phyloP scores from a whole-genome alignment of 2,329 filamentous ascomycete genomes.

The Acephala macrosclerotiorum region DNA sequence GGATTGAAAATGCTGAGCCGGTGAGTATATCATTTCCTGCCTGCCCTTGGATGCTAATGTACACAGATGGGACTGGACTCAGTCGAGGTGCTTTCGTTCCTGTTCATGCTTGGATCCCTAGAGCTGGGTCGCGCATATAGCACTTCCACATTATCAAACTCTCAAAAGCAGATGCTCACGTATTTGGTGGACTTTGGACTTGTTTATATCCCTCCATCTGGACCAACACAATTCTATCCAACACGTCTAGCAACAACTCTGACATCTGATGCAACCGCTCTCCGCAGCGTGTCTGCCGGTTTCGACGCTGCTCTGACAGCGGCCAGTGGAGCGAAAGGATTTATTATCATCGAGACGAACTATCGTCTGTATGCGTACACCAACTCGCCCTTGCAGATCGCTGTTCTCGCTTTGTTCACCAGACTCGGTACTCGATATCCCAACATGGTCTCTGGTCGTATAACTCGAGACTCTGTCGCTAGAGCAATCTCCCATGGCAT shows the following conservation, averaged over 20 bases:
- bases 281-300: conserved; percentile 74
- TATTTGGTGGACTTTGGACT: conserved; percentile 93
- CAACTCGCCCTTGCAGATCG: conserved; percentile 90
- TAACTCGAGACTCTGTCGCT: conserved; percentile 88
- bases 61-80: conserved; percentile 72
- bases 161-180: conserved; percentile 87
- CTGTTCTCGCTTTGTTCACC: conserved; percentile 89
- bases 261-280: conserved; percentile 73
- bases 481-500: conserved; percentile 90
- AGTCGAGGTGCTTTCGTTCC: conserved; percentile 93
- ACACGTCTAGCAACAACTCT: conserved; percentile 94
- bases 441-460: conserved; percentile 90
- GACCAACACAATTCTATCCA: conserved; percentile 76
- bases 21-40: conserved; percentile 43
- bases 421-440: conserved; percentile 90
- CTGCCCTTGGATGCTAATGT: conserved; percentile 29
- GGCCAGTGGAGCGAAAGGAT: conserved; percentile 66
- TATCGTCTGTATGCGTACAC: conserved; percentile 98
- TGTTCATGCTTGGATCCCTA: conserved; percentile 93
- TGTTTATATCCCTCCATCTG: conserved; percentile 73
- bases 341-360: conserved; percentile 97
- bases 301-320: conserved; percentile 70
- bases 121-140: conserved; percentile 93
- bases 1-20: conserved; percentile 82
- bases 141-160: conserved; percentile 80